Evolutionary conservation across 306 rosid genomes (phyloP).

Genomic region (Glycine soja): DNA sequence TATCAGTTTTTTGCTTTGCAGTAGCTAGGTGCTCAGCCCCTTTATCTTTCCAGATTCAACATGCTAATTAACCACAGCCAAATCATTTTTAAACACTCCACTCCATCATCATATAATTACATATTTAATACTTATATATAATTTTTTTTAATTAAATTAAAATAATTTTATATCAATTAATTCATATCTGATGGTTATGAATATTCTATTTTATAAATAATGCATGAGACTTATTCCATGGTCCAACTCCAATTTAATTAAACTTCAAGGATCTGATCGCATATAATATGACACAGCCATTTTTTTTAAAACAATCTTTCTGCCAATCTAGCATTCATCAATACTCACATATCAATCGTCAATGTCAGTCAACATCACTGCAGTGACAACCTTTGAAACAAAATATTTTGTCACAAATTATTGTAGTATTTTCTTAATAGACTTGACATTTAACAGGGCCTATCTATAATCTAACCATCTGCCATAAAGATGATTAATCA

Average conservation of each 20-base stretch:
- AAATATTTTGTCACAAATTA: constrained; percentile 11
- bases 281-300: too few relatives aligned
- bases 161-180: too few relatives aligned
- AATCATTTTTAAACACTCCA: constrained; percentile 26
- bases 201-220: too few relatives aligned
- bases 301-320: too few relatives aligned
- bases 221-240: not conserved
- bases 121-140: too few relatives aligned
- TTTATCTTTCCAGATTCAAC: constrained; percentile 35
- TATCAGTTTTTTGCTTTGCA: constrained; percentile 22
- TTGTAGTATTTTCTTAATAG: constrained; percentile 16
- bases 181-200: too few relatives aligned
- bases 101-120: not conserved
- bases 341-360: not conserved
- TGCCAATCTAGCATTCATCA: constrained; percentile 10
- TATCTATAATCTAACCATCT: not conserved
- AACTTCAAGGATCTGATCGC: too few relatives aligned
- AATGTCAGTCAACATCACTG: constrained; percentile 39
- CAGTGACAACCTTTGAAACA: constrained; percentile 28
- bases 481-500: not conserved
- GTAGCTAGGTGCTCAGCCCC: not conserved
- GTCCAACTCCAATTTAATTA: not conserved
- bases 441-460: not conserved
- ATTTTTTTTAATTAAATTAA: too few relatives aligned
- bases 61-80: not conserved